Conservation (phyloP, 306 rosid genomes). For the Alnus glutinosa region DNA sequence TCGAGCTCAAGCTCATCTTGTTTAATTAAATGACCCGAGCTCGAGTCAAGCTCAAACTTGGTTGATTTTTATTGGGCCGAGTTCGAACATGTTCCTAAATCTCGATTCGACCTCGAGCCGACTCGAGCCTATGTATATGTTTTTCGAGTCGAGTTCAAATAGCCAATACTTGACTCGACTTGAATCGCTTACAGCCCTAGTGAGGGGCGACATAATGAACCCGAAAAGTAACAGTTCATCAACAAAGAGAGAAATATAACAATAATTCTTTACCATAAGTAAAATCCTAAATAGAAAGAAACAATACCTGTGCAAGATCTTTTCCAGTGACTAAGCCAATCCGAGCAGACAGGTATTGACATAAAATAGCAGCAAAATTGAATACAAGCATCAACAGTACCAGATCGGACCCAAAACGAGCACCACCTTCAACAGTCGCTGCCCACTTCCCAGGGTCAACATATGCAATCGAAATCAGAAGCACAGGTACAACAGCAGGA, state of each 20-base stretch:
- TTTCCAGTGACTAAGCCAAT: slow-evolving; percentile 75
- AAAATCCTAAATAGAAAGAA: slow-evolving; percentile 24
- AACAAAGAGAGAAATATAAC: background rate
- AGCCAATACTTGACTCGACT: too few relatives aligned
- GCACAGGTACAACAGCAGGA: slow-evolving; percentile 63
- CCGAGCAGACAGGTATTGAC: slow-evolving; percentile 88
- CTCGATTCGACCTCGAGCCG: too few relatives aligned
- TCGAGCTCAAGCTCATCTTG: too few relatives aligned
- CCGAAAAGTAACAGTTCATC: slow-evolving; percentile 3
- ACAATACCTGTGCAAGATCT: slow-evolving; percentile 88
- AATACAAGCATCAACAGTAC: slow-evolving; percentile 60
- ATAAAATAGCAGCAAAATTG: slow-evolving; percentile 84
- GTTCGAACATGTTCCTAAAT: too few relatives aligned
- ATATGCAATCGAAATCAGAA: slow-evolving; percentile 81
- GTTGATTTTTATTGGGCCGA: too few relatives aligned
- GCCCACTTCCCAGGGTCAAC: slow-evolving; percentile 99
- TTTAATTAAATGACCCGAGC: too few relatives aligned
- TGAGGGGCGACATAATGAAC: background rate
- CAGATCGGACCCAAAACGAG: slow-evolving; percentile 80
- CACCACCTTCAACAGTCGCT: slow-evolving; percentile 83
- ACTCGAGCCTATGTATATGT: too few relatives aligned
- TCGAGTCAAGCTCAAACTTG: too few relatives aligned
- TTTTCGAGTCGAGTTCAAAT: too few relatives aligned
- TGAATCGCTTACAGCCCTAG: too few relatives aligned
- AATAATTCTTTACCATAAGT: background rate